A percentile compares a stretch with the other conserved stretches of the same genome.
Conservation (phyloP, 192 early-diverging fungal genomes). For the Podila epicladia region DNA sequence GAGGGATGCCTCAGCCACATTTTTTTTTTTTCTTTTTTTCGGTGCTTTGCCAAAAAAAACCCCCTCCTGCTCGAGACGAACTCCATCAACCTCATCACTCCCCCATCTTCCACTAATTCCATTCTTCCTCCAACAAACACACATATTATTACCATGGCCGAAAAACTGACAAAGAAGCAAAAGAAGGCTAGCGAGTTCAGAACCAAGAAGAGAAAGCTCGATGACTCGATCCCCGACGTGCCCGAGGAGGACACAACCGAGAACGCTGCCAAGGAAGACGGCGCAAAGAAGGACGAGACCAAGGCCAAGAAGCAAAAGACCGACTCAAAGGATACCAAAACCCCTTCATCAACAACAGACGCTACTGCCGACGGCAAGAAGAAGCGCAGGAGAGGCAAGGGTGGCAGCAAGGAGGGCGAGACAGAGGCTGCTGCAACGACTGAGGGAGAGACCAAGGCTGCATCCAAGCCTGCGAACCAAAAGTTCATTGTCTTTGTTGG, state of each 20-base stretch:
- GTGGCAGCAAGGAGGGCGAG: slow-evolving; percentile 11
- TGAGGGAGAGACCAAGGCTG: slow-evolving; percentile 11
- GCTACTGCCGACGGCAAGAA: slow-evolving; percentile 21
- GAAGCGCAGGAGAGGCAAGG: slow-evolving; percentile 51
- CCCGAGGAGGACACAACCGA: slow-evolving; percentile 34
- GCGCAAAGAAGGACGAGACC: not conserved
- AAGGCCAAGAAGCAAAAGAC: slow-evolving; percentile 4
- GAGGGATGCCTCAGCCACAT: not conserved
- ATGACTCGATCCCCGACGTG: slow-evolving; percentile 41
- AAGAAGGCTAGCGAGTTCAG: slow-evolving; percentile 59
- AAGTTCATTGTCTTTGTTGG: slow-evolving; percentile 53
- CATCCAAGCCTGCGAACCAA: slow-evolving; percentile 19
- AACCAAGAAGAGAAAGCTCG: slow-evolving; percentile 56
- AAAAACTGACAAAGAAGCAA: slow-evolving; percentile 62
- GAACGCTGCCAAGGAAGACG: slow-evolving; percentile 9
- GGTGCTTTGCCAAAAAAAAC: not conserved
- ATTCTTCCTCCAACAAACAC: not conserved
- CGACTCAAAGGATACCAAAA: not conserved
- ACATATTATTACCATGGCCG: slow-evolving; percentile 22
- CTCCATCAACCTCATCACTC: not conserved
- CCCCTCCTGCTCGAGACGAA: not conserved
- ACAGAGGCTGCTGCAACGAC: not conserved
- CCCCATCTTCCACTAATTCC: not conserved
- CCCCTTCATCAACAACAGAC: slow-evolving; percentile 6
- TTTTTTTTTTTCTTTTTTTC: slow-evolving; percentile 3